Percentiles rank a stretch among this genome's conserved stretches.
phyloP scores from a whole-genome alignment of 306 rosid species.

The Castanea crenata region DNA sequence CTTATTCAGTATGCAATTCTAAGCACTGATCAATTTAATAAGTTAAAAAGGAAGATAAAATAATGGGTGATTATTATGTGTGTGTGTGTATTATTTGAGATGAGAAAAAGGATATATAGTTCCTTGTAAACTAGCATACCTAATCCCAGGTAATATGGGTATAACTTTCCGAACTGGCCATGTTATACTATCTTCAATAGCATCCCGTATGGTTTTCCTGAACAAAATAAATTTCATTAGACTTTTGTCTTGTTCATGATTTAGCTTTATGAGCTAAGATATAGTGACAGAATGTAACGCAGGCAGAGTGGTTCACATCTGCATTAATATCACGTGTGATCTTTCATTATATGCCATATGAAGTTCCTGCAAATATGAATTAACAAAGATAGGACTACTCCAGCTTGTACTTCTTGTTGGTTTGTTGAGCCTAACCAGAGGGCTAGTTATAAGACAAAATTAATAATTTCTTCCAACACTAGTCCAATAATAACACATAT shows the following conservation, averaged over 20 bases:
- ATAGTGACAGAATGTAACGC: slow-evolving; percentile 3
- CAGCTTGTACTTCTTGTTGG: background rate
- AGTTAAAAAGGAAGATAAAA: background rate
- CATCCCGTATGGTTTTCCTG: slow-evolving; percentile 91
- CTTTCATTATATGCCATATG: background rate
- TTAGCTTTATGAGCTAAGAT: background rate
- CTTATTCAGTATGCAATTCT: background rate
- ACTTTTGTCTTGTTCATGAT: background rate
- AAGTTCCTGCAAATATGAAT: background rate
- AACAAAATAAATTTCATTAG: slow-evolving; percentile 5
- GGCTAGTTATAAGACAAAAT: background rate
- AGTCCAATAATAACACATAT: too few relatives aligned
- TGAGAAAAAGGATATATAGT: background rate
- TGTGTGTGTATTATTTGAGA: background rate
- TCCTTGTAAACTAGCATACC: slow-evolving; percentile 45
- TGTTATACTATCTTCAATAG: slow-evolving; percentile 83
- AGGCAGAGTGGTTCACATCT: background rate
- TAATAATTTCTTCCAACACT: background rate
- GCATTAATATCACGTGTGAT: background rate
- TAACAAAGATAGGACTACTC: background rate
- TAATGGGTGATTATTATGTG: background rate
- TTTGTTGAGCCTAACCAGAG: background rate
- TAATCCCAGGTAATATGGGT: slow-evolving; percentile 90
- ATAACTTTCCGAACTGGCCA: slow-evolving; percentile 87
- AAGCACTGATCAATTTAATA: background rate